Percentiles rank a stretch among this genome's conserved stretches.
These are phyloP conservation scores for Scenedesmus sp. DNA, from an alignment of 163 green algal genomes.

Conservation along the genomic window DNA sequence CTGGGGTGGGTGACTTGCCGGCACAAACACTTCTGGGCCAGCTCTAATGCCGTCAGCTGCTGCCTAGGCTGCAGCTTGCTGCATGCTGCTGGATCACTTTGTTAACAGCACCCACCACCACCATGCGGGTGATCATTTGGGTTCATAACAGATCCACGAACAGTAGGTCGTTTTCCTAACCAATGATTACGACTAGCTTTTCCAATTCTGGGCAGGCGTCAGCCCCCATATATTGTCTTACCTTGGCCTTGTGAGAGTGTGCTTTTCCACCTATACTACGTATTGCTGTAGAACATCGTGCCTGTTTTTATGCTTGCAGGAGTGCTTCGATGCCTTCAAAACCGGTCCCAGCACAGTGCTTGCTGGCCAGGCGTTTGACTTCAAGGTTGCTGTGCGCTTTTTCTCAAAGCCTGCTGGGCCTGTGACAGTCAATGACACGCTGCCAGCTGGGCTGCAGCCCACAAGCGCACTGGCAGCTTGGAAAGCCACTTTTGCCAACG, in stretches of 20 bases:
- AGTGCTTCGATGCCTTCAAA: neutral
- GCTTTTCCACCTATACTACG: too few species aligned
- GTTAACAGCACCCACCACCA: too few species aligned
- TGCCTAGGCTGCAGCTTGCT: too few species aligned
- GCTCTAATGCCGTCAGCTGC: too few species aligned
- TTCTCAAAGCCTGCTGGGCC: neutral
- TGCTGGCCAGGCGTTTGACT: neutral
- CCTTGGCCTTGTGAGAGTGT: too few species aligned
- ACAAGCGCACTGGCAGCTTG: neutral
- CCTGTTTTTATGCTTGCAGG: neutral
- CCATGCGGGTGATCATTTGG: slow-evolving; percentile 44
- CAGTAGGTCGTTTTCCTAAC: slow-evolving; percentile 68
- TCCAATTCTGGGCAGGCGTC: slow-evolving; percentile 53
- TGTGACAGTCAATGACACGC: neutral
- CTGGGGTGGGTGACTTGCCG: neutral
- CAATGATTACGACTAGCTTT: slow-evolving; percentile 76
- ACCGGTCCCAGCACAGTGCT: neutral
- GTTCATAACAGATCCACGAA: slow-evolving; percentile 76
- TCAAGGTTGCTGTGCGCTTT: neutral
- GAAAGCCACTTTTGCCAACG: neutral
- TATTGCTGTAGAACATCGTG: too few species aligned
- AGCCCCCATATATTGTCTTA: too few species aligned
- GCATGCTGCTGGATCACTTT: too few species aligned
- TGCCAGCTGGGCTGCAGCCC: neutral
- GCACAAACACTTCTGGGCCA: too few species aligned